Base-by-base conservation (phyloP, 768 basidiomycete genomes). In the Xerocomellus dryophilus region DNA sequence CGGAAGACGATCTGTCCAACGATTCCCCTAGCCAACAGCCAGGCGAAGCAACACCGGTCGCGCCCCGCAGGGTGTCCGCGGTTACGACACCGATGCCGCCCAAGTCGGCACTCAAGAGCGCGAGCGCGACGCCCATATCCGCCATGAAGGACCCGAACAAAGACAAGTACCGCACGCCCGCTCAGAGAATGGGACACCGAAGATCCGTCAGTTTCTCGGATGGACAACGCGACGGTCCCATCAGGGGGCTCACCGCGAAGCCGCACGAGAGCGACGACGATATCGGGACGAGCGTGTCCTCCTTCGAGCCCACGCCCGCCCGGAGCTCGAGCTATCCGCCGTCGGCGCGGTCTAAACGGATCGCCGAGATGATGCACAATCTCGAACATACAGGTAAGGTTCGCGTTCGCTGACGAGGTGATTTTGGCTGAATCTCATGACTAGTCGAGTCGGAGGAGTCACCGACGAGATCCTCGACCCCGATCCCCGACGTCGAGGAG, bases 141-240 rank as follows among this genome's bases (percentile, higher is more conserved):
- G 84, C 74, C 10, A 63, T 87, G 69, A 84, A 81, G 63, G 78
- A 80, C 61, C 68, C 77, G 20, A 78, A 66, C 62, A 76, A 77
- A 29, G 64, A 71, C n/a, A 74, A 72, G 46, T 72, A 80, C 59
- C 76, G 76, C 54, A 88, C 82, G 17, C 87, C 85, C n/a, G 69
- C 77, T 36, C 75, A 75, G 44, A 73, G 65, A 48, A 59, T 71
- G 15, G 71, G 72, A 12, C 83, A 86, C 60, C 81, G 85, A n/a
- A 80, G 93, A 36, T 93, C 90, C 40, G 96, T 99, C 53, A 96
- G 93, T 69, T 99, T 99, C 74, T 97, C 94, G 23, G 97, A 99
- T 66, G 97, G 97, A 6, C 88, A 85, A 66, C 81, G 81, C 56
- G 86, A 88, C 31, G 95, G 96, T 2, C 93, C 90, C n/a, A 97